Evolutionary conservation across 768 basidiomycete genomes (phyloP), one percentile per base, ranked within the genome.

Genomic region (Rhodotorula kratochvilovae): DNA sequence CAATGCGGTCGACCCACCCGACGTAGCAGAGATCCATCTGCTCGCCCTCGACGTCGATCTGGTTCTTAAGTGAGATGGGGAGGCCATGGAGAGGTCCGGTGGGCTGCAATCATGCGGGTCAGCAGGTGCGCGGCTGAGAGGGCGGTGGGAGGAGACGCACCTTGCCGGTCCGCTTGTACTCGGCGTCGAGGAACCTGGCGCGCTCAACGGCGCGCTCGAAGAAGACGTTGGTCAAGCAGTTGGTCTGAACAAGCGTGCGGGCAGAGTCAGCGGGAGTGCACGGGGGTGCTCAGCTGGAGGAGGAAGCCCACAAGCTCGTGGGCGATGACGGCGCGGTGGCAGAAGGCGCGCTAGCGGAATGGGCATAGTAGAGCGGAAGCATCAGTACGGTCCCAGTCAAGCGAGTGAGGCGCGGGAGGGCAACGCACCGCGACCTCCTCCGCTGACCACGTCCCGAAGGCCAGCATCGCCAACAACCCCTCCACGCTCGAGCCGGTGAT

Each of bases 161-260:
- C 39, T 39, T 84, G 33, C 90, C 90, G 0, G 86, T 90, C 67
- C 76, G 80, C 72, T 82, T 83, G 54, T 89, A 79, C 71, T 86
- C 80, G 6, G 84, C 85, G 73, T 92, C 91, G 13, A 92, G 82
- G 75, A 85, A 83, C 27, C 83, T 80, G 5, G 91, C 91, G n/a
- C 87, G 83, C n/a, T 79, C 81, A 12, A 90, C 81, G 1, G 89
- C 91, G 15, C 84, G 83, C 33, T 91, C 88, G 64, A 90, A 84
- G 73, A 89, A 91, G 39, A 91, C 86, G 78, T 91, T 90, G 0
- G 89, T 91, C 51, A 92, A 78, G 77, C 91, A 91, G 74, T 91
- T 91, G 11, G 86, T 86, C 89, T 91, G 39, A 10, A 23, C 3
- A 29, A 39, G 17, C 8, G 59, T 21, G 15, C 7, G 29, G 1